These are phyloP conservation scores for Cenchrus purpureus DNA, from an alignment of 176 grass and related monocot species.

Conservation along the genomic window DNA sequence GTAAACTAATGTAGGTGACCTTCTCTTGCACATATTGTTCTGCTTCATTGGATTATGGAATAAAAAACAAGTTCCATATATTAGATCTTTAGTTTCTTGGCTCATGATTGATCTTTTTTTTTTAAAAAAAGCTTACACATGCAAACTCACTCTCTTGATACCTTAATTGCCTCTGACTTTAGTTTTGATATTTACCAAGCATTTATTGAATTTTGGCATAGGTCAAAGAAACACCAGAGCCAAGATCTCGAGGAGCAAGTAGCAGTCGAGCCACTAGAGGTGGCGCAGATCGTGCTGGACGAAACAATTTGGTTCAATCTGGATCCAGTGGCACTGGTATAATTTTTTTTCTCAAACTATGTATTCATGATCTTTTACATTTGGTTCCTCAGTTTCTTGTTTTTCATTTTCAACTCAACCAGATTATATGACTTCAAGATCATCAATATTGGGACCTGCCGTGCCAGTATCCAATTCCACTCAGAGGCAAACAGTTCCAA, in stretches of 20 bases:
- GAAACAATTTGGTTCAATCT: conserved; percentile 60
- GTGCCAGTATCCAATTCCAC: conserved; percentile 45
- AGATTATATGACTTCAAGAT: conserved; percentile 56
- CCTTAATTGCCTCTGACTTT: background rate
- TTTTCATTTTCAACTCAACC: conserved; percentile 42
- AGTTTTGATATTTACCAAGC: conserved; percentile 30
- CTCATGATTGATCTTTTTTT: conserved; percentile 18
- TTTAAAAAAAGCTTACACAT: conserved; percentile 31
- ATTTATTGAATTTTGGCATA: conserved; percentile 50
- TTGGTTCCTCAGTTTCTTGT: conserved; percentile 23
- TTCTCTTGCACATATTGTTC: conserved; percentile 33
- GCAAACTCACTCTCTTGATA: conserved; percentile 35
- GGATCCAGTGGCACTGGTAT: conserved; percentile 56
- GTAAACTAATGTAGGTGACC: conserved; percentile 8
- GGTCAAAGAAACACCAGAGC: conserved; percentile 69
- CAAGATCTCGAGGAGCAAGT: conserved; percentile 71
- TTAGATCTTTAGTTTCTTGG: conserved; percentile 15
- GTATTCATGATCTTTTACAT: conserved; percentile 4
- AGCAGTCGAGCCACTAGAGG: conserved; percentile 68
- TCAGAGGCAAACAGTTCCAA: conserved; percentile 62
- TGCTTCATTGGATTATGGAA: conserved; percentile 33
- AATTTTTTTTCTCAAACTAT: background rate
- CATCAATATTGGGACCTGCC: conserved; percentile 71
- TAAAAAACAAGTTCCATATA: background rate
- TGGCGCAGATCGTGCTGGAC: conserved; percentile 54